phyloP scores from a whole-genome alignment of 192 early-diverging fungal species.

The Borealophlyctis nickersoniae region DNA sequence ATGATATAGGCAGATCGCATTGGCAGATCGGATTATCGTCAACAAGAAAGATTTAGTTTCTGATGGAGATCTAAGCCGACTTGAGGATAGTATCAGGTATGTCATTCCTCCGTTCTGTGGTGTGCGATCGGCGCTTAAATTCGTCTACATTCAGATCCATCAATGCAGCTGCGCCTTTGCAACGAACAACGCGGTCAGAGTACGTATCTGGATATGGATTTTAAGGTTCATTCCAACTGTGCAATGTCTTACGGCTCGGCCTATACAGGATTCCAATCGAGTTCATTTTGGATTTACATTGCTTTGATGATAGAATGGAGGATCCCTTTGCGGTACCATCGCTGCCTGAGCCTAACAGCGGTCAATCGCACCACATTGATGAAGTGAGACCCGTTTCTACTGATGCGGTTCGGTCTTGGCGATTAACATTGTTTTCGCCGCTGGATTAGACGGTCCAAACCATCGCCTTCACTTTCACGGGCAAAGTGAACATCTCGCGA shows the following conservation, averaged over 20 bases:
- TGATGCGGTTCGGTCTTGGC: too few species aligned
- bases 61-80: conserved; percentile 12
- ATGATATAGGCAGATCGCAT: conserved; percentile 65
- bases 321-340: conserved; percentile 27
- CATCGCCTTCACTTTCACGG: conserved; percentile 51
- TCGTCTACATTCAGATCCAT: conserved; percentile 25
- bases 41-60: conserved; percentile 82
- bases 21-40: conserved; percentile 83
- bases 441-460: conserved; percentile 50
- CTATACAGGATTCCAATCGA: conserved; percentile 47
- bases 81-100: conserved; percentile 40
- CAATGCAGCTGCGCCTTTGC: conserved; percentile 51
- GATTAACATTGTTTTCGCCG: neutral
- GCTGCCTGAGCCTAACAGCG: neutral
- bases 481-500: conserved; percentile 40
- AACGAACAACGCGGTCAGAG: conserved; percentile 37
- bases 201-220: conserved; percentile 15
- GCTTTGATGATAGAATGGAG: conserved; percentile 49
- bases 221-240: conserved; percentile 6
- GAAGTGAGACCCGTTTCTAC: conserved; percentile 24
- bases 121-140: too few species aligned
- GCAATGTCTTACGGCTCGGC: conserved; percentile 10
- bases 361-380: conserved; percentile 32
- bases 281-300: conserved; percentile 59
- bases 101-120: too few species aligned